Evolutionary conservation across 768 basidiomycete species (phyloP), one percentile per base, ranked within the genome.

Genomic region (Tylopilus plumbeoviolaceoides): DNA sequence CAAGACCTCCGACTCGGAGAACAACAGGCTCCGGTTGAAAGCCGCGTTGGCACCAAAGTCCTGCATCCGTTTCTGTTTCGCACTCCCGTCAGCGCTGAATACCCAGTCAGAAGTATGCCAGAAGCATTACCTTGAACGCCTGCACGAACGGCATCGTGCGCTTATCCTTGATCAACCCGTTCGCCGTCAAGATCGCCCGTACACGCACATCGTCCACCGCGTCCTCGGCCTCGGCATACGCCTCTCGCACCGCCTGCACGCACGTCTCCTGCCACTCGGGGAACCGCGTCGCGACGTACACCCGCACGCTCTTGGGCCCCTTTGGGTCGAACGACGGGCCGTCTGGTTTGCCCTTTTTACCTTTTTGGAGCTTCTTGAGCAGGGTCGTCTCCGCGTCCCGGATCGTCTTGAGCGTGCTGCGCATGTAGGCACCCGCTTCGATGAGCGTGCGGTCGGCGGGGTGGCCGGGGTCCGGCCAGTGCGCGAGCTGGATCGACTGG

Each of bases 81-180:
- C 23, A 48, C 23, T 6, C 42, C 23, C 30, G 12, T 52, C 50
- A 64, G 38, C 21, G 38, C 9, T 47, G 33, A 2, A 40, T 27
- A 10, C 43, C 4, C 11, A n/a, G 15, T 40, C 39, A 30, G 30
- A 30, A 30, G 8, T 7, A 30, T 30, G 18, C 38, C 18, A 40
- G 8, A 12, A 36, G 5, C n/a, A 35, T 41, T 48, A 94, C 95
- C 85, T 97, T 95, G 84, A 98, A 89, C 28, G 78, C 73, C 54
- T 95, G 90, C 43, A 94, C 82, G 72, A 95, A 98, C 7, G 95
- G 95, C 95, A 98, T 98, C 39, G 80, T 80, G 40, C 85, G 82
- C 76, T 98, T 98, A 73, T 98, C 93, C 79, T 97, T 98, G 73
- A 94, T 85, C 67, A 98, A 66, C 5, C 91, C 93, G 20, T 76